Evolutionary conservation across 2,329 filamentous ascomycete species (phyloP).

Genomic region (Paecilomyces fulvus): DNA sequence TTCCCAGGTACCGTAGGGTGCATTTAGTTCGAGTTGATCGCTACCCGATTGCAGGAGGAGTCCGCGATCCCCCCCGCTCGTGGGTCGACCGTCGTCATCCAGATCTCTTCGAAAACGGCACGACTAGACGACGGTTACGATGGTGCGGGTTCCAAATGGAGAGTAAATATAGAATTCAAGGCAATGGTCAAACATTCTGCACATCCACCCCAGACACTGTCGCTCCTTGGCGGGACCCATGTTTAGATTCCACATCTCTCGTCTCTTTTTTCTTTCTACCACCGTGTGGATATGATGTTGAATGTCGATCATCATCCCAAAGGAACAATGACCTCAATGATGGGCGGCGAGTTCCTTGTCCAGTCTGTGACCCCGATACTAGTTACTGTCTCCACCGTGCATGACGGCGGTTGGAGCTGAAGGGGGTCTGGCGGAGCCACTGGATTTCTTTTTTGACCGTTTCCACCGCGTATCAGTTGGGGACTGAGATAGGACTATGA

Average conservation of each 20-base stretch:
- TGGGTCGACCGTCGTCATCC: neutral
- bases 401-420: neutral
- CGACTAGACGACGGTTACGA: neutral
- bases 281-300: neutral
- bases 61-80: neutral
- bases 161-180: neutral
- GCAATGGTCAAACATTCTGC: neutral
- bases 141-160: neutral
- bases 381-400: neutral
- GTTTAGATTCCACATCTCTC: no score
- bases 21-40: neutral
- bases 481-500: no score
- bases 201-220: neutral
- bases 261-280: neutral
- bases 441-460: neutral
- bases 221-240: no score
- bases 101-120: neutral
- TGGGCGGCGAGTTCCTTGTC: neutral
- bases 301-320: slow-evolving; percentile 1
- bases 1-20: neutral
- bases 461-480: neutral
- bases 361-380: neutral
- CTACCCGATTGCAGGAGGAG: neutral
- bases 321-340: neutral
- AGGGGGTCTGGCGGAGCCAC: neutral